A percentile compares a stretch with the other conserved stretches of the same genome.
phyloP scores from a whole-genome alignment of 305 asterid genomes.

The Galium porrigens region DNA sequence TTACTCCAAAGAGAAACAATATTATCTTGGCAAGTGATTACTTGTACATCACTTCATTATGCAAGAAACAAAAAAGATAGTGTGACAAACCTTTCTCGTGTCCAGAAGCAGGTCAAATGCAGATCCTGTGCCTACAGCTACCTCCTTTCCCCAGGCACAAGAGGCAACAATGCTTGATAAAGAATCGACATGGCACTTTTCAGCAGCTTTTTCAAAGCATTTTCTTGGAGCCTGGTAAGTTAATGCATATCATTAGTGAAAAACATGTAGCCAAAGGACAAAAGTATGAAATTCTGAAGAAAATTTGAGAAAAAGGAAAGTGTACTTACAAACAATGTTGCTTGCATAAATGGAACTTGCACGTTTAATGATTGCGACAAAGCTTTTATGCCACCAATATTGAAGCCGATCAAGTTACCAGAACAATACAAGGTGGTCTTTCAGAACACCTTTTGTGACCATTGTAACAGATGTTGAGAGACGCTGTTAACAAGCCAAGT shows the following conservation, averaged over 20 bases:
- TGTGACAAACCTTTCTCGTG: slow-evolving; percentile 53
- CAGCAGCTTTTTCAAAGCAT: slow-evolving; percentile 94
- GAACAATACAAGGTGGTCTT: slow-evolving; percentile 77
- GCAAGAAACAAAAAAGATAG: slow-evolving; percentile 2
- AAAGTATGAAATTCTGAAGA: slow-evolving; percentile 9
- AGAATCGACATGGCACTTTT: slow-evolving; percentile 72
- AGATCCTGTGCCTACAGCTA: slow-evolving; percentile 88
- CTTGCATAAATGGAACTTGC: slow-evolving; percentile 84
- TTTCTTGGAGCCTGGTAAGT: slow-evolving; percentile 68
- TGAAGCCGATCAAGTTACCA: slow-evolving; percentile 82
- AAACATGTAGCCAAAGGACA: slow-evolving; percentile 13
- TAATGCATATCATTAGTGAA: slow-evolving; percentile 11
- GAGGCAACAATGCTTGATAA: slow-evolving; percentile 81
- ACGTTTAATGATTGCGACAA: slow-evolving; percentile 56
- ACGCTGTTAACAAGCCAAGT: slow-evolving; percentile 37
- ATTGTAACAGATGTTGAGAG: slow-evolving; percentile 78
- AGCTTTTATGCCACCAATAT: slow-evolving; percentile 82
- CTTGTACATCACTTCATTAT: background rate
- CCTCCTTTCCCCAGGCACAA: slow-evolving; percentile 97
- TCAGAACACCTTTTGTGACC: slow-evolving; percentile 95
- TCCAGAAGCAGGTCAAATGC: slow-evolving; percentile 80
- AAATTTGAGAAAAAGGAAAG: slow-evolving; percentile 12
- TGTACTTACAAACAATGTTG: slow-evolving; percentile 68
- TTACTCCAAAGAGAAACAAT: background rate
- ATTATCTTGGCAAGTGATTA: background rate